Conservation (phyloP, 306 rosid species). For the Vigna reflexopilosa region DNA sequence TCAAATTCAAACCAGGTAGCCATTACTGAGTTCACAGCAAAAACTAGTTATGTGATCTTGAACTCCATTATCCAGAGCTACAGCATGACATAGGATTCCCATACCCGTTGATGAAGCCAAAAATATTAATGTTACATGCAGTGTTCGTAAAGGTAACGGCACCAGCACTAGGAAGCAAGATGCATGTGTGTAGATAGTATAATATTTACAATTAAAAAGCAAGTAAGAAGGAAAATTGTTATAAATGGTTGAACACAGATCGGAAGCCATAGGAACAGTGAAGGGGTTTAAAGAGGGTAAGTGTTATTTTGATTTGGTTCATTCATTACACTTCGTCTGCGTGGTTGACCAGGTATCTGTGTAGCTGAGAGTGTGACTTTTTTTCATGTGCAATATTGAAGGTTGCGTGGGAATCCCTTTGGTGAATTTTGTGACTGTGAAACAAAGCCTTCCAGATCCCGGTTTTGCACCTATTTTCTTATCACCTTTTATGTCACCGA, state of each 20-base stretch:
- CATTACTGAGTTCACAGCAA: neutral
- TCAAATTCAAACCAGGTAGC: conserved; percentile 25
- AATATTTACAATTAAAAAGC: conserved; percentile 4
- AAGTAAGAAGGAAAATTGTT: neutral
- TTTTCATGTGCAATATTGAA: conserved; percentile 39
- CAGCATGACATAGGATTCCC: conserved; percentile 50
- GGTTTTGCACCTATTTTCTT: conserved; percentile 35
- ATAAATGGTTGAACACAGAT: conserved; percentile 22
- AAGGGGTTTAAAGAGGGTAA: too few relatives aligned
- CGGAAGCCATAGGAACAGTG: neutral
- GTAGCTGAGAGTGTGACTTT: conserved; percentile 28
- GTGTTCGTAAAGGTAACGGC: conserved; percentile 87
- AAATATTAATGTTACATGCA: conserved; percentile 52
- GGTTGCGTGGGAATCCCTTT: conserved; percentile 83
- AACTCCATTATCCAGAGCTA: conserved; percentile 36
- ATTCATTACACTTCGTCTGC: conserved; percentile 50
- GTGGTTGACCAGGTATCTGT: conserved; percentile 76
- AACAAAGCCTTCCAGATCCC: conserved; percentile 57
- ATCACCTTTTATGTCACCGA: conserved; percentile 52
- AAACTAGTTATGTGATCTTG: neutral
- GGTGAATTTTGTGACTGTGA: conserved; percentile 42
- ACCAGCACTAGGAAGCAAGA: conserved; percentile 42
- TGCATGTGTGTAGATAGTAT: conserved; percentile 37
- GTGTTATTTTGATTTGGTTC: conserved; percentile 22
- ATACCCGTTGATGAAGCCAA: conserved; percentile 25